Evolutionary conservation across 2,329 filamentous ascomycete species (phyloP).

Genomic region (Biscogniauxia mediterranea): DNA sequence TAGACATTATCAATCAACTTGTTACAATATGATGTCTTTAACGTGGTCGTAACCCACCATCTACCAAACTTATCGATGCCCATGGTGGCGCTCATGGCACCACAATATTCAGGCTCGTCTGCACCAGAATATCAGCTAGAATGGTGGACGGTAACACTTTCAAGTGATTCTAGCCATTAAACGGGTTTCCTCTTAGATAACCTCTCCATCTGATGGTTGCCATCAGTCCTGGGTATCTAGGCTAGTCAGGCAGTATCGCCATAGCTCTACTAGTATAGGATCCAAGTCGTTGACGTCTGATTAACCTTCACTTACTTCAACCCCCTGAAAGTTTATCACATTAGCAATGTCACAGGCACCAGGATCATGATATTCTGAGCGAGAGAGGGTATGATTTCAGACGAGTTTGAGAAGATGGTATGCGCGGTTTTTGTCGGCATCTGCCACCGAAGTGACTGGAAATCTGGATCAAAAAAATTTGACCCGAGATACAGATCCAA

Average conservation of each 20-base stretch:
- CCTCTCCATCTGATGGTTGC: too few species aligned
- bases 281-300: too few species aligned
- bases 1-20: too few species aligned
- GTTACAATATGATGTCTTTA: neutral
- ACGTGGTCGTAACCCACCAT: neutral
- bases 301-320: neutral
- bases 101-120: neutral
- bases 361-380: neutral
- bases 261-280: too few species aligned
- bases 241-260: too few species aligned
- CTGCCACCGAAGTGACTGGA: slow-evolving; percentile 18
- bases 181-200: neutral
- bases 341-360: slow-evolving; percentile 1
- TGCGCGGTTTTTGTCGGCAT: slow-evolving; percentile 64
- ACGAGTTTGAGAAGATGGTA: slow-evolving; percentile 64
- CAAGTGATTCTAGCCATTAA: too few species aligned
- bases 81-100: neutral
- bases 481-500: slow-evolving; percentile 24
- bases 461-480: too few species aligned
- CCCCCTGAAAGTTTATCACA: neutral
- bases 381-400: slow-evolving; percentile 41
- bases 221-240: too few species aligned
- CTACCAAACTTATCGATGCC: neutral
- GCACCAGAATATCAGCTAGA: neutral
- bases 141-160: neutral